Conservation (phyloP, 805 yeast species). For the Yamadazyma kitorensis region DNA sequence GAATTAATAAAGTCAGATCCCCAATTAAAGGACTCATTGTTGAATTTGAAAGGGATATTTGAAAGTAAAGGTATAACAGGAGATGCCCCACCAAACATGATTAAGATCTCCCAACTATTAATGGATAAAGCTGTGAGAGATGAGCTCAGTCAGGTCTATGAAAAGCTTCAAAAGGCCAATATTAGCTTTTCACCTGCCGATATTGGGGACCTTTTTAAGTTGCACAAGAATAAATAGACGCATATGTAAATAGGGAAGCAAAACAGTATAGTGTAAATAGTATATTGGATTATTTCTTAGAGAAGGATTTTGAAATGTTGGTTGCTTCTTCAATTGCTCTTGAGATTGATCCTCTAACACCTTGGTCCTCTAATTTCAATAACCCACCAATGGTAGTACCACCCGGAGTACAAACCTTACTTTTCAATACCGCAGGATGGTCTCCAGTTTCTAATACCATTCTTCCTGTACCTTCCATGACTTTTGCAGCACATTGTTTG, state of each 20-base stretch:
- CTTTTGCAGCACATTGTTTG: constrained; percentile 85
- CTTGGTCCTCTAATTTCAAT: constrained; percentile 86
- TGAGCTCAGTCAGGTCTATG: constrained; percentile 25
- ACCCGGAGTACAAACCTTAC: constrained; percentile 93
- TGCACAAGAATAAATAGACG: constrained; percentile 1
- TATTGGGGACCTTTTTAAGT: constrained; percentile 12
- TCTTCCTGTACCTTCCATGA: constrained; percentile 88
- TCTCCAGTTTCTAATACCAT: constrained; percentile 80
- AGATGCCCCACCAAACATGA: constrained; percentile 33
- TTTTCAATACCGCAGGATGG: constrained; percentile 86
- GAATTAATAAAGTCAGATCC: constrained; percentile 19
- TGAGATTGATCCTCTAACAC: constrained; percentile 82
- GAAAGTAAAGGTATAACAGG: constrained; percentile 31
- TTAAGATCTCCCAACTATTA: constrained; percentile 35
- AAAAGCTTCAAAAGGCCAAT: constrained; percentile 29
- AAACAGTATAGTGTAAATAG: neutral
- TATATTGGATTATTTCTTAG: constrained; percentile 27
- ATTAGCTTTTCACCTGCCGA: constrained; percentile 32
- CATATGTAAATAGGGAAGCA: neutral
- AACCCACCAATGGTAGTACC: constrained; percentile 97
- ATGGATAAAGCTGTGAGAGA: constrained; percentile 35
- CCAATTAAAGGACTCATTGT: constrained; percentile 26
- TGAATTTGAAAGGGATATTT: constrained; percentile 30
- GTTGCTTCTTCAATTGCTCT: constrained; percentile 92
- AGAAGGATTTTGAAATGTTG: constrained; percentile 59